These are phyloP conservation scores for Vaccinium corymbosum DNA, from an alignment of 148 eudicot genomes.

Conservation along the genomic window DNA sequence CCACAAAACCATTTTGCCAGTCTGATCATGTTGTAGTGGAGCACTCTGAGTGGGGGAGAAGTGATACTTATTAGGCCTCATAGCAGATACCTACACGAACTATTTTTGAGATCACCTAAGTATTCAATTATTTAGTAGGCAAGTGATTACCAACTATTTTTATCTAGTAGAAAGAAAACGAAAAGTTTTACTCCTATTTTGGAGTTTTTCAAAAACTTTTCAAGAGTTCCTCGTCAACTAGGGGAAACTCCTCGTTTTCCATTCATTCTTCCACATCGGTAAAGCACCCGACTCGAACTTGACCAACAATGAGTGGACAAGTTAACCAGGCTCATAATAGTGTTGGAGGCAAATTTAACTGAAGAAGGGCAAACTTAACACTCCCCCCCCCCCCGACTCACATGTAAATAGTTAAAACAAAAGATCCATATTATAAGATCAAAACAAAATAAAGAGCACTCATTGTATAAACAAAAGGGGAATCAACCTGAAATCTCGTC, in stretches of 20 bases:
- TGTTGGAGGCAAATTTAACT: background rate
- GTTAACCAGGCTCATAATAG: background rate
- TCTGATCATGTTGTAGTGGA: background rate
- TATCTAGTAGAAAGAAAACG: background rate
- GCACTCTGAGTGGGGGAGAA: background rate
- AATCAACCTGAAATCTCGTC: too few relatives aligned
- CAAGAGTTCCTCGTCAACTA: background rate
- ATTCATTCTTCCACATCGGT: background rate
- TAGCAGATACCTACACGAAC: background rate
- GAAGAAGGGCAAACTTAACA: background rate
- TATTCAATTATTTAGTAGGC: too few relatives aligned
- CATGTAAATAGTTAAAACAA: too few relatives aligned
- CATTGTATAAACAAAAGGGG: too few relatives aligned
- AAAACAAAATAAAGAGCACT: too few relatives aligned
- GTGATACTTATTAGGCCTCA: background rate
- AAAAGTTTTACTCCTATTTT: too few relatives aligned
- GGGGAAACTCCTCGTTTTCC: background rate
- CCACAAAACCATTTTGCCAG: background rate
- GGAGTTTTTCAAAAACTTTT: background rate
- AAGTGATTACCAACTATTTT: background rate
- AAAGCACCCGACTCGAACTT: background rate
- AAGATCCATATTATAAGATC: too few relatives aligned
- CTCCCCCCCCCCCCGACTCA: background rate
- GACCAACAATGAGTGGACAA: background rate
- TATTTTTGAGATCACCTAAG: background rate